These are phyloP conservation scores for Tuber calosporum DNA, from an alignment of 495 filamentous ascomycete species.

Conservation along the genomic window DNA sequence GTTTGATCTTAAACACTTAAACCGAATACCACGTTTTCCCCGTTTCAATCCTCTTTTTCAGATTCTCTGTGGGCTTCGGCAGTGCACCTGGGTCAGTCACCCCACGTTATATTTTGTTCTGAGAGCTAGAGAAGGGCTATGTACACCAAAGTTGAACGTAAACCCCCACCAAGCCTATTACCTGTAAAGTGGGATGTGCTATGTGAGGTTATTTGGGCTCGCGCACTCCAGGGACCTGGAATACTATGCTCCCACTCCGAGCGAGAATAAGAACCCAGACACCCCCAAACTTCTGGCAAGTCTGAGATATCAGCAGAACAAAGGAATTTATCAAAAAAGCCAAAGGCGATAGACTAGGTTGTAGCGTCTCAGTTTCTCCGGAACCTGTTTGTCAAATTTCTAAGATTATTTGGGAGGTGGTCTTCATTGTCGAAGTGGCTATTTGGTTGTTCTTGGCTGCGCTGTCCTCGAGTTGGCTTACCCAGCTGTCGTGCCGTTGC, in stretches of 20 bases:
- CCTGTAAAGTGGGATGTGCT: neutral
- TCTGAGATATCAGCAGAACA: no score
- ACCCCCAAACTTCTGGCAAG: no score
- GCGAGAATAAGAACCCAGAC: no score
- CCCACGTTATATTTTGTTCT: neutral
- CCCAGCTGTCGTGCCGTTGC: no score
- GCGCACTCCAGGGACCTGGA: neutral
- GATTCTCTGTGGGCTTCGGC: neutral
- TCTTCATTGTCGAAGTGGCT: no score
- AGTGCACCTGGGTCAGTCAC: neutral
- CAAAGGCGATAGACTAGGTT: no score
- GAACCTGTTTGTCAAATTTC: no score
- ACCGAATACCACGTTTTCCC: neutral
- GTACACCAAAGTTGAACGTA: neutral
- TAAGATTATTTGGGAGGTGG: no score
- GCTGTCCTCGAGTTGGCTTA: no score
- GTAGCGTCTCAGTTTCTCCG: no score
- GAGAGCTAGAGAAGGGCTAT: neutral
- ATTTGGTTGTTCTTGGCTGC: no score
- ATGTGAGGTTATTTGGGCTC: neutral
- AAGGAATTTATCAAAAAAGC: no score
- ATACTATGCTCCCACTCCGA: neutral
- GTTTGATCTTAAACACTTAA: neutral
- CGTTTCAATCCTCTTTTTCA: neutral
- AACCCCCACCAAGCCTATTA: neutral